phyloP scores from a whole-genome alignment of 179 eudicot genomes.

The Actinidia chinensis region DNA sequence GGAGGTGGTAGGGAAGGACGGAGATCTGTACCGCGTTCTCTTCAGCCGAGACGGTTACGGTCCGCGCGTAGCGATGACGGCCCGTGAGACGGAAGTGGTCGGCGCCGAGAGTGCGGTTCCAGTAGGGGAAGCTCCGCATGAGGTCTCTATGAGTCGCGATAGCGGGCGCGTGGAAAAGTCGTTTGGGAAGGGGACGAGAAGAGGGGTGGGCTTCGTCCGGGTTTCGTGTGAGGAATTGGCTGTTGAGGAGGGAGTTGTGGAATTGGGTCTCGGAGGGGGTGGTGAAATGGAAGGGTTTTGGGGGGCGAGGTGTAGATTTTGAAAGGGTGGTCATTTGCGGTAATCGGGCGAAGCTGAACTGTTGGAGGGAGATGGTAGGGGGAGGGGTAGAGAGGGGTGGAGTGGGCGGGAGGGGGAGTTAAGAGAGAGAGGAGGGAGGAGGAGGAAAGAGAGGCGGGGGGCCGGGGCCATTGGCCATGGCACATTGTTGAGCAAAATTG shows the following conservation, averaged over 20 bases:
- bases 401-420: constrained; percentile 10
- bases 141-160: constrained; percentile 43
- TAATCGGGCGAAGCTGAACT: constrained; percentile 43
- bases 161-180: constrained; percentile 51
- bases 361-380: constrained; percentile 54
- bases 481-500: background rate
- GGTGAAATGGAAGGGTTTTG: constrained; percentile 26
- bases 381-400: constrained; percentile 22
- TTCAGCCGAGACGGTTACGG: constrained; percentile 66
- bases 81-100: constrained; percentile 73
- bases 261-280: constrained; percentile 45
- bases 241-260: constrained; percentile 49
- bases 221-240: constrained; percentile 50
- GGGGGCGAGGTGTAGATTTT: constrained; percentile 59
- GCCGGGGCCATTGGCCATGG: constrained; percentile 27
- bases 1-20: constrained; percentile 45
- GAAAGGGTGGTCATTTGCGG: constrained; percentile 53
- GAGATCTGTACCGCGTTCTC: constrained; percentile 69
- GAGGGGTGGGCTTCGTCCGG: constrained; percentile 71
- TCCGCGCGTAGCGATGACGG: constrained; percentile 41
- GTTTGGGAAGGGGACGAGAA: constrained; percentile 59
- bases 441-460: constrained; percentile 14
- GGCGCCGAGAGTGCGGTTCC: constrained; percentile 84
- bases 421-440: constrained; percentile 27
- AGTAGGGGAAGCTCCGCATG: constrained; percentile 50